phyloP scores from a whole-genome alignment of 2,329 filamentous ascomycete species.

The Cercospora zeina region DNA sequence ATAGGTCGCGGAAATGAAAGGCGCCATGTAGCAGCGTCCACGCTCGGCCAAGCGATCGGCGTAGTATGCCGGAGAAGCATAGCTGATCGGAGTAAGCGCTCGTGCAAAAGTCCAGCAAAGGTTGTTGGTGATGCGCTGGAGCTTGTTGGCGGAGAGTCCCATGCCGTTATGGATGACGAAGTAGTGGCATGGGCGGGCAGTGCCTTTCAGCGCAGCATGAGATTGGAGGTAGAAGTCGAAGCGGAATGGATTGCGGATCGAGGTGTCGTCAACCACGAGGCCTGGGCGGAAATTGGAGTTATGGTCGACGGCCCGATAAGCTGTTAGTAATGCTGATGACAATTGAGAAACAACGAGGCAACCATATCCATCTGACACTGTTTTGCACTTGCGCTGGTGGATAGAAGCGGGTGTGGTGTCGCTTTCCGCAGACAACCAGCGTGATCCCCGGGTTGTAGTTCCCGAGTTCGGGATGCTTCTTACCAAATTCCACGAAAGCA shows the following conservation, averaged over 20 bases:
- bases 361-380: not conserved
- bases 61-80: constrained; percentile 43
- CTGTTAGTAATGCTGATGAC: not conserved
- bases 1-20: not conserved
- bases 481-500: constrained; percentile 18
- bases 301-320: not conserved
- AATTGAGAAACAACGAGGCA: not conserved
- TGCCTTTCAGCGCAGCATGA: constrained; percentile 39
- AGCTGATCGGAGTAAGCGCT: constrained; percentile 42
- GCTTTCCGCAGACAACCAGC: constrained; percentile 42
- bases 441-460: constrained; percentile 23
- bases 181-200: constrained; percentile 40
- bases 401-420: constrained; percentile 48
- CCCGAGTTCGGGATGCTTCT: not conserved
- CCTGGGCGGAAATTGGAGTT: constrained; percentile 37
- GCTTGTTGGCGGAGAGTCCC: constrained; percentile 21
- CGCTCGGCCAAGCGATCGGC: constrained; percentile 46
- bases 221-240: constrained; percentile 43
- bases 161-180: constrained; percentile 39
- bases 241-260: constrained; percentile 34
- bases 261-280: constrained; percentile 35
- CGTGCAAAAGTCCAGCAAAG: constrained; percentile 42
- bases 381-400: constrained; percentile 52
- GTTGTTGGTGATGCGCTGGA: constrained; percentile 36
- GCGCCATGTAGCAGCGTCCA: constrained; percentile 36